Conservation (phyloP, 2,329 filamentous ascomycete species). For the Cladosporium sp. region DNA sequence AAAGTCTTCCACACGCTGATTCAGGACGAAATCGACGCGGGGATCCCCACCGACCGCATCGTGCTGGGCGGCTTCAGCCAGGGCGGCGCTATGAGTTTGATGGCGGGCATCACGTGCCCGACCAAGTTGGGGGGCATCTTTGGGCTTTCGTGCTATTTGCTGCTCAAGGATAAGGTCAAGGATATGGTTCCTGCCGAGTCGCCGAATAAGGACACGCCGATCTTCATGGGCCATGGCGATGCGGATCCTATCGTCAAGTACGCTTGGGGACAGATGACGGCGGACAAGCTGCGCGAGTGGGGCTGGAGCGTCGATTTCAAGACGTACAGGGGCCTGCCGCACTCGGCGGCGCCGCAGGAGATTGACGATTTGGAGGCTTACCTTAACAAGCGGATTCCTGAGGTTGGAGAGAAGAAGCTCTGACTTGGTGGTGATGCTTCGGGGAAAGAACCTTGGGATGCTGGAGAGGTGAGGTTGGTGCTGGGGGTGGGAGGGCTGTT, state of each 20-base stretch:
- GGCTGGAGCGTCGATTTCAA: slow-evolving; percentile 72
- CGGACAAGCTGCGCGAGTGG: slow-evolving; percentile 60
- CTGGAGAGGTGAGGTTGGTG: slow-evolving; percentile 25
- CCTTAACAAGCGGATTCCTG: slow-evolving; percentile 49
- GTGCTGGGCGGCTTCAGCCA: slow-evolving; percentile 82
- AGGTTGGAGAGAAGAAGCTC: slow-evolving; percentile 36
- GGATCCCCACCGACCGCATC: slow-evolving; percentile 77
- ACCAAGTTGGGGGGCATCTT: slow-evolving; percentile 83
- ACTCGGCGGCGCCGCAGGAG: slow-evolving; percentile 73
- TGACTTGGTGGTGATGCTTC: slow-evolving; percentile 25
- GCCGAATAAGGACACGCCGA: slow-evolving; percentile 59
- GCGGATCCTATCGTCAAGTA: slow-evolving; percentile 67
- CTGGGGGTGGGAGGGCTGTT: slow-evolving; percentile 21
- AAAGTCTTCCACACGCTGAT: slow-evolving; percentile 76
- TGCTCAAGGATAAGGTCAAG: slow-evolving; percentile 62
- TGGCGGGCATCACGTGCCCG: slow-evolving; percentile 69
- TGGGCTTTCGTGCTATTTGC: slow-evolving; percentile 75
- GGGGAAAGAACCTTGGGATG: slow-evolving; percentile 28
- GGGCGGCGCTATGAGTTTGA: slow-evolving; percentile 80
- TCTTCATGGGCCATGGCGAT: slow-evolving; percentile 88
- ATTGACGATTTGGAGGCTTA: slow-evolving; percentile 74
- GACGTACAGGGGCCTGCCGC: slow-evolving; percentile 69
- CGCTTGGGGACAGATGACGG: slow-evolving; percentile 63
- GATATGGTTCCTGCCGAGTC: slow-evolving; percentile 49
- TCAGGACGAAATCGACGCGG: slow-evolving; percentile 70